Evolutionary conservation across 1,139 yeast species (phyloP), one percentile per base, ranked within the genome.

Genomic region (Candida glucosophila): DNA sequence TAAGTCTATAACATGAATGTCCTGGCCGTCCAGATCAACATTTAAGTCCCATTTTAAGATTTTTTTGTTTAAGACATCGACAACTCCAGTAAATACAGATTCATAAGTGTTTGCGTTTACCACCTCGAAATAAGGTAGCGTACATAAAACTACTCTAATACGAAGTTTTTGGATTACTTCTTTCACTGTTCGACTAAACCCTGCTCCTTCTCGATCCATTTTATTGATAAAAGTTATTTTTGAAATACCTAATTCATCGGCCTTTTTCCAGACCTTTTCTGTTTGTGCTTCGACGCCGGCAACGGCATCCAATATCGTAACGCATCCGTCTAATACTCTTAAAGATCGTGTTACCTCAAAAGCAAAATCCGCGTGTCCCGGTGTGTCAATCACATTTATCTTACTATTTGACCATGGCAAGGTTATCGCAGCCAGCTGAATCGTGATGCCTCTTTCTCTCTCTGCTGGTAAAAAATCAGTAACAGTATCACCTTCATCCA

Each of bases 271-370:
- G 2, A 90, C 97, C 45, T 86, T 88, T 47, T 88, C 96, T 0
- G 98, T 90, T 48, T 92, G 97, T 0, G 98, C 93, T 45, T 90
- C 98, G 1, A 90, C 98, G 9, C 98, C 99, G 2, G 96, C 97
- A 4, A 90, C 97, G 0, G 83, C 95, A 54, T 90, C 99, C 28
- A 90, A 56, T 8, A 90, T 82, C 0, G 95, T 80, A 4, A 90
- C 93, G 0, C 88, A 93, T 2, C 97, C 96, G 52, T 90, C 98
- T 11, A 90, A 58, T 1, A 90, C 96, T 34, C 95, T 66, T 32
- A 90, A 66, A 0, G 97, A 78, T 30, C 97, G 59, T 3, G 76
- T 82, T 5, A 92, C 98, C 50, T 90, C 99, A 49, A 88, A 90
- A 0, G 94, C 82, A 48, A 90, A 90, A 50, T 90, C 99, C 0